phyloP scores from a whole-genome alignment of 208 protist genomes.

The Acanthamoeba quina region DNA sequence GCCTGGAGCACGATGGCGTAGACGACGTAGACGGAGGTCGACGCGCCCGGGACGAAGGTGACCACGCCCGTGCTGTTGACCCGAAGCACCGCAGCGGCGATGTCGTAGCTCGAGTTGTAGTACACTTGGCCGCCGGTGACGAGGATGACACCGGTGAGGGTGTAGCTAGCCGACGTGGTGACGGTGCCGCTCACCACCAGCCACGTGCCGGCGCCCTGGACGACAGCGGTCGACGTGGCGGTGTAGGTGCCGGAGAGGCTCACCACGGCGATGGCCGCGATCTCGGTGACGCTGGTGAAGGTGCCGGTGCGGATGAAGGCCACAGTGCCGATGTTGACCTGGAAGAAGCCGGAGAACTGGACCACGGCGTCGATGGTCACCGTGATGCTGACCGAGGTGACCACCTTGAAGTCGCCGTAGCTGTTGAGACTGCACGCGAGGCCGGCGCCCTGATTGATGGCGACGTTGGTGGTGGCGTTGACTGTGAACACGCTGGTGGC shows the following conservation, averaged over 20 bases:
- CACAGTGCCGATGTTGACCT: background rate
- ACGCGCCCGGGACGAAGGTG: background rate
- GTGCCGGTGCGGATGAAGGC: background rate
- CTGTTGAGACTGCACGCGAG: slow-evolving; percentile 30
- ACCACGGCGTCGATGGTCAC: background rate
- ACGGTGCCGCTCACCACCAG: slow-evolving; percentile 45
- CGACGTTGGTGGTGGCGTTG: slow-evolving; percentile 32
- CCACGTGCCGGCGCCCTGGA: slow-evolving; percentile 1
- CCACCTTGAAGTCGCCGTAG: slow-evolving; percentile 45
- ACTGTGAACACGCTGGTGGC: background rate
- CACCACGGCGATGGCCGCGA: slow-evolving; percentile 10
- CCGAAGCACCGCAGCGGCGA: background rate
- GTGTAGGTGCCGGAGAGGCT: slow-evolving; percentile 43
- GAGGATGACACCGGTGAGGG: background rate
- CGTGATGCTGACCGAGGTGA: slow-evolving; percentile 15
- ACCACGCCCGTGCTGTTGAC: slow-evolving; percentile 8
- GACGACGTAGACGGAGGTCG: background rate
- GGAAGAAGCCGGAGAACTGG: background rate
- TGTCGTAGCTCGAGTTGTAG: slow-evolving; percentile 22
- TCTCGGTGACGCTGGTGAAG: slow-evolving; percentile 8
- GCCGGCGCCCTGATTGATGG: slow-evolving; percentile 14
- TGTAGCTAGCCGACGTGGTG: slow-evolving; percentile 32
- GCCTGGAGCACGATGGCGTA: slow-evolving; percentile 5
- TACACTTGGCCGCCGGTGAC: background rate
- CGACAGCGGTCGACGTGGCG: background rate